Evolutionary conservation across 495 filamentous ascomycete genomes (phyloP).

Genomic region (Penicillium chermesinum): DNA sequence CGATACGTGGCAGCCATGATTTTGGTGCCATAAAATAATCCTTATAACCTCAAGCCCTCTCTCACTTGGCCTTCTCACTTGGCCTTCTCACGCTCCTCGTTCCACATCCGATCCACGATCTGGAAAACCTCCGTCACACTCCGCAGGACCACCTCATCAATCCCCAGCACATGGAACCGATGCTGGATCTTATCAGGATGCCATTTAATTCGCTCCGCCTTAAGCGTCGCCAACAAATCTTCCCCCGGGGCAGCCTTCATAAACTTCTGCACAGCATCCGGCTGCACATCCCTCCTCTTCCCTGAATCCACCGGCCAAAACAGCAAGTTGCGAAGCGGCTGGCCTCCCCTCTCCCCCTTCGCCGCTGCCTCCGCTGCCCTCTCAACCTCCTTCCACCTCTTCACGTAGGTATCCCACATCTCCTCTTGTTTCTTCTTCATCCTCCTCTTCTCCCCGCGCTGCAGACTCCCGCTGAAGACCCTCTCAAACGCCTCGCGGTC

Average conservation of each 20-base stretch:
- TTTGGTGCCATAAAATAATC: background rate
- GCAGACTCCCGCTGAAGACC: slow-evolving; percentile 49
- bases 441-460: slow-evolving; percentile 44
- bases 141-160: slow-evolving; percentile 65
- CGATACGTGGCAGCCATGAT: background rate
- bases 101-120: slow-evolving; percentile 80
- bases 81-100: slow-evolving; percentile 41
- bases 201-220: slow-evolving; percentile 85
- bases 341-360: background rate
- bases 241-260: slow-evolving; percentile 47
- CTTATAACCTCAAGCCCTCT: slow-evolving; percentile 1
- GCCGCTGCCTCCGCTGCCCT: slow-evolving; percentile 3
- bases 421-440: slow-evolving; percentile 45
- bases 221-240: slow-evolving; percentile 57
- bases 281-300: slow-evolving; percentile 52
- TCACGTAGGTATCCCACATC: slow-evolving; percentile 60
- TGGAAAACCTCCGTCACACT: slow-evolving; percentile 89
- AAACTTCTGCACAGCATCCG: slow-evolving; percentile 59
- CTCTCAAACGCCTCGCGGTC: slow-evolving; percentile 38
- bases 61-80: too few species aligned
- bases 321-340: slow-evolving; percentile 43
- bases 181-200: slow-evolving; percentile 99
- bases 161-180: slow-evolving; percentile 60
- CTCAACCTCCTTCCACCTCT: slow-evolving; percentile 57
- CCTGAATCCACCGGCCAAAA: slow-evolving; percentile 77